Percentiles rank a stretch among this genome's conserved stretches.
Conservation (phyloP, 352 stramenopile species). For the Aphanomyces astaci region DNA sequence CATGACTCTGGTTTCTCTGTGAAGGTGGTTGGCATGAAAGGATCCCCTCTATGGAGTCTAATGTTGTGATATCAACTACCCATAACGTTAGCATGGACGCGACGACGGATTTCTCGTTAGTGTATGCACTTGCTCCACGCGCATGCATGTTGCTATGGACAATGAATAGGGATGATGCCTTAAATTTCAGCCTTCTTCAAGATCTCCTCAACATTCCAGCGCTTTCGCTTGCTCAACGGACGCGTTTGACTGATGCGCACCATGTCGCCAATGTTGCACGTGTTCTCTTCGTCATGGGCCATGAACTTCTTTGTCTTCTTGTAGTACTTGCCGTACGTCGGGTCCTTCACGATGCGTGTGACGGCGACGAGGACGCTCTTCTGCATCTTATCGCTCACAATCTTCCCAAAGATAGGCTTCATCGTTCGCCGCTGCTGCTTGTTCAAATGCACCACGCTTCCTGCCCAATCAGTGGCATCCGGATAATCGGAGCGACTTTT, state of each 20-base stretch:
- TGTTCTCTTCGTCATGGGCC: slow-evolving; percentile 93
- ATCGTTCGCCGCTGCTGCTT: slow-evolving; percentile 29
- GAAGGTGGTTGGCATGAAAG: neutral
- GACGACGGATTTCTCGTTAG: too few species aligned
- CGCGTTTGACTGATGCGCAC: slow-evolving; percentile 68
- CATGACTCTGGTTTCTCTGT: neutral
- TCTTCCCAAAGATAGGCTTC: slow-evolving; percentile 91
- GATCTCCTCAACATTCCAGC: slow-evolving; percentile 85
- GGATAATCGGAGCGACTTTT: neutral
- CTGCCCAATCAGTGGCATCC: slow-evolving; percentile 16
- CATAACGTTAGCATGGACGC: too few species aligned
- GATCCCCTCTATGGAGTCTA: too few species aligned
- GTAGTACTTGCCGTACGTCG: slow-evolving; percentile 92
- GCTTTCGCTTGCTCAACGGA: slow-evolving; percentile 81
- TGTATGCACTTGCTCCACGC: too few species aligned
- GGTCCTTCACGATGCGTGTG: slow-evolving; percentile 89
- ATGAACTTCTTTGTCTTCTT: slow-evolving; percentile 97
- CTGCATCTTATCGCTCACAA: slow-evolving; percentile 96
- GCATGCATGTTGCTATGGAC: too few species aligned
- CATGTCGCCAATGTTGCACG: slow-evolving; percentile 85
- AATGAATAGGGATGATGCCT: slow-evolving; percentile 4
- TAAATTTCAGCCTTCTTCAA: slow-evolving; percentile 82
- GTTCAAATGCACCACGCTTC: neutral
- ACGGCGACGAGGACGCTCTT: slow-evolving; percentile 95
- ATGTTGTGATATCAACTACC: too few species aligned